Evolutionary conservation across 2,329 filamentous ascomycete species (phyloP), one percentile per base, ranked within the genome.

Genomic region (Xylariaceae sp.): DNA sequence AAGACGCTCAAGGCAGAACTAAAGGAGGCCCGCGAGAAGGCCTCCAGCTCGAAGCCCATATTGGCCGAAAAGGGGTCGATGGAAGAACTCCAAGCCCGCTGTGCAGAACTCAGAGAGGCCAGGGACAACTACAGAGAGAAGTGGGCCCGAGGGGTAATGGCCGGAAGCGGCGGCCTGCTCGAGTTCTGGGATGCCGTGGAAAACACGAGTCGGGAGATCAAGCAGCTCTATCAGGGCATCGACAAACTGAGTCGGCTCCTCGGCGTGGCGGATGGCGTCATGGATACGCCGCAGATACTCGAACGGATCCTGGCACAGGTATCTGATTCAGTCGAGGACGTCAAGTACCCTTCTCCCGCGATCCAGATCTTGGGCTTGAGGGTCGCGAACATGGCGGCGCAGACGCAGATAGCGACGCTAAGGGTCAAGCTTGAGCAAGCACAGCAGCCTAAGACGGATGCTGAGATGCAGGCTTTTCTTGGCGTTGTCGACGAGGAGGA

Each of bases 151-250:
- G 4, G 5, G n/a, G 6, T 49, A 2, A 9, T 30, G 1, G 29
- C 9, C 9, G 35, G 35, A 2, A 35, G 41, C 8, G 26, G 31
- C 1, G 12, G 29, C 12, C 31, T 55, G 19, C 7, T 6, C n/a
- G 12, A 57, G 6, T 57, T 55, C 45, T 59, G 55, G 52, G 6
- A 31, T 7, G 53, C 52, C 2, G 57, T 57, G n/a, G 57, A 59
- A 37, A 48, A 40, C 37, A 57, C 51, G 3, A 27, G 32, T 2
- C 3, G 3, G 8, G 58, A 60, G 26, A 50, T 54, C 4, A 50
- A 46, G 9, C 29, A 44, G 12, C 56, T 60, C 9, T 58, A 58
- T 40, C 27, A 8, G 8, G 51, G 55, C 1, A 49, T 60, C 39
- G 48, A 43, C 2, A 34, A 9, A 30, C 7, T 60, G 9, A 26